These are phyloP conservation scores for Agarophyton chilense DNA, from an alignment of 23 red algal genomes.

Conservation along the genomic window DNA sequence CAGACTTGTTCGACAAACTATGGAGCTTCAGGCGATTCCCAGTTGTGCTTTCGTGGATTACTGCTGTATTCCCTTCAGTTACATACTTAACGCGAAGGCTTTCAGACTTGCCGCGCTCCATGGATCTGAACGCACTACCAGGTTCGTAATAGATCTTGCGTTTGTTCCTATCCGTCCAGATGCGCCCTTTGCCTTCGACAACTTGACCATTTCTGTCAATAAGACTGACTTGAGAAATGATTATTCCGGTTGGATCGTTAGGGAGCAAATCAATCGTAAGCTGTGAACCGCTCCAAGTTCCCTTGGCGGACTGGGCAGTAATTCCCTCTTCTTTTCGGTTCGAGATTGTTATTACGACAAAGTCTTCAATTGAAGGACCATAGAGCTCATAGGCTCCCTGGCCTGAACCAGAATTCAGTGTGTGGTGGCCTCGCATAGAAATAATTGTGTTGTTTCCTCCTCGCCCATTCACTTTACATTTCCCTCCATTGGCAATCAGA, in stretches of 20 bases:
- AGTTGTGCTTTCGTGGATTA: no score
- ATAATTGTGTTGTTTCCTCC: slow-evolving; percentile 11
- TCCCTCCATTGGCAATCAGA: background rate
- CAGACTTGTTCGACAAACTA: background rate
- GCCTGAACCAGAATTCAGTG: background rate
- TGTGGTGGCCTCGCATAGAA: slow-evolving; percentile 30
- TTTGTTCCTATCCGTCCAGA: background rate
- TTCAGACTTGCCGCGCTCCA: background rate
- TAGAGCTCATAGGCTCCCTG: slow-evolving; percentile 29
- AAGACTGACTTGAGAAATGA: background rate
- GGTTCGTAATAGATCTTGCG: background rate
- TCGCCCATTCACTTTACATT: background rate
- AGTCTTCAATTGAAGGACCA: background rate
- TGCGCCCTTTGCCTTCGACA: background rate
- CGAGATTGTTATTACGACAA: background rate
- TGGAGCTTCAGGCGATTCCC: background rate
- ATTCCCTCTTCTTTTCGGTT: background rate
- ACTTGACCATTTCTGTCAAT: background rate
- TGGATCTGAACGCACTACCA: background rate
- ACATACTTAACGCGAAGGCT: background rate
- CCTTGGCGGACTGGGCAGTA: background rate
- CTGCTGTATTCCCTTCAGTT: no score
- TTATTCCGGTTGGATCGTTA: background rate
- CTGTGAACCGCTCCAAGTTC: background rate
- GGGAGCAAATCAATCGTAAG: background rate